phyloP scores from a whole-genome alignment of 1,284 basidiomycete species.

The Lentinula novae-zelandiae region DNA sequence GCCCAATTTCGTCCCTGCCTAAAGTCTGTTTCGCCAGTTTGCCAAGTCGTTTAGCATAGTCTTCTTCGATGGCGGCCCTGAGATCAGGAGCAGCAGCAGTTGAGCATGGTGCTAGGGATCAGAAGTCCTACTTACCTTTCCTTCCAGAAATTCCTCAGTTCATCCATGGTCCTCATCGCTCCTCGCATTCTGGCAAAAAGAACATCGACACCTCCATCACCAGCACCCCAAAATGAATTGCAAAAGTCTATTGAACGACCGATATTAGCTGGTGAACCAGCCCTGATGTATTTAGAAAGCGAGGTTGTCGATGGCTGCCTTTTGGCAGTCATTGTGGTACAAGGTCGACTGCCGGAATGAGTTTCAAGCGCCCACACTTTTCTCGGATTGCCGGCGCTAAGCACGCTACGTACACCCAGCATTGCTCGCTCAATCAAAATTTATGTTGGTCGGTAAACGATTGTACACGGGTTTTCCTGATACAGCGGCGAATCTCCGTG shows the following conservation, averaged over 20 bases:
- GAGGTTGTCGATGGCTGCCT: slow-evolving; percentile 75
- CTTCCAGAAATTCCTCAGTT: slow-evolving; percentile 84
- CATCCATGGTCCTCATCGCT: slow-evolving; percentile 85
- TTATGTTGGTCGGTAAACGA: too few species aligned
- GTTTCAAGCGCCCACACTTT: slow-evolving; percentile 1
- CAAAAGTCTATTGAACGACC: slow-evolving; percentile 79
- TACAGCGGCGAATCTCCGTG: too few species aligned
- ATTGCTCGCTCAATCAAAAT: too few species aligned
- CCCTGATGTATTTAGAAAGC: slow-evolving; percentile 60
- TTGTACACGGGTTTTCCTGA: too few species aligned
- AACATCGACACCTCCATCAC: slow-evolving; percentile 87
- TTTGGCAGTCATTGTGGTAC: slow-evolving; percentile 47
- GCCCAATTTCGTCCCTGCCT: slow-evolving; percentile 92
- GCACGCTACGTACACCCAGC: too few species aligned
- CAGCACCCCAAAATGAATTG: slow-evolving; percentile 93
- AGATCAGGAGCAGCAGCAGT: not conserved
- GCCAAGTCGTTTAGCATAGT: slow-evolving; percentile 85
- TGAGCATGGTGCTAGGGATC: not conserved
- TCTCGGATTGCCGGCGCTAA: too few species aligned
- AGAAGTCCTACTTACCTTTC: slow-evolving; percentile 60
- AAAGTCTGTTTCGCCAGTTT: slow-evolving; percentile 79
- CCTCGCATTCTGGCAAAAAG: slow-evolving; percentile 86
- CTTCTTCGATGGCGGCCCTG: slow-evolving; percentile 88
- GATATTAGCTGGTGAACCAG: slow-evolving; percentile 42
- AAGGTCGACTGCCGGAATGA: too few species aligned